These are phyloP conservation scores for Rhodotorula sp. DNA, from an alignment of 1,284 basidiomycete species.

Conservation along the genomic window DNA sequence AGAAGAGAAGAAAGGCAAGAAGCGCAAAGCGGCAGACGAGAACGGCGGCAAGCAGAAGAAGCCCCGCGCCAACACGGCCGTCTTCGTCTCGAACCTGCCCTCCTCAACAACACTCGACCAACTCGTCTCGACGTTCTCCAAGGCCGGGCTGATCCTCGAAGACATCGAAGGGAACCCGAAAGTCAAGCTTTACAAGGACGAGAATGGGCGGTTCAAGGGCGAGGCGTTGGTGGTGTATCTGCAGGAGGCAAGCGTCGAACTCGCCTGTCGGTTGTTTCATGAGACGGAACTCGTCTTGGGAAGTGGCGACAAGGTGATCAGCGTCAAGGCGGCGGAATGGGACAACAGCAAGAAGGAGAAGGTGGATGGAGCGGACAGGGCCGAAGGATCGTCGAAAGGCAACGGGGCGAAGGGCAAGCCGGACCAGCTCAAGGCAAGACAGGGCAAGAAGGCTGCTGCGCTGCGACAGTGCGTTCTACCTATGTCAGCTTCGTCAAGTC, in stretches of 20 bases:
- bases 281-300: conserved; percentile 77
- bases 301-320: conserved; percentile 64
- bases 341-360: conserved; percentile 50
- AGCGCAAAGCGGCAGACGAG: conserved; percentile 54
- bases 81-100: conserved; percentile 86
- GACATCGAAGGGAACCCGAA: conserved; percentile 75
- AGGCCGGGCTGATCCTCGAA: conserved; percentile 88
- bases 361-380: conserved; percentile 41
- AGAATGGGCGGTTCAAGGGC: conserved; percentile 80
- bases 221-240: conserved; percentile 96
- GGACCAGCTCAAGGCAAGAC: conserved; percentile 59
- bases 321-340: conserved; percentile 82
- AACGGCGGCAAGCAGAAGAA: conserved; percentile 57
- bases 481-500: not conserved
- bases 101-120: conserved; percentile 70
- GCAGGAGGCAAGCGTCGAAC: conserved; percentile 87
- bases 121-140: conserved; percentile 76
- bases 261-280: conserved; percentile 84
- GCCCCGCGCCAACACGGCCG: conserved; percentile 67
- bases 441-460: conserved; percentile 72
- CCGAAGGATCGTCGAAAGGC: conserved; percentile 46
- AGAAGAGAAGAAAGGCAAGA: conserved; percentile 60
- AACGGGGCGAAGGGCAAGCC: conserved; percentile 33
- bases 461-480: conserved; percentile 72
- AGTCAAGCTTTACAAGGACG: conserved; percentile 89